Conservation (phyloP, 306 rosid genomes). For the Notholithocarpus densiflorus region DNA sequence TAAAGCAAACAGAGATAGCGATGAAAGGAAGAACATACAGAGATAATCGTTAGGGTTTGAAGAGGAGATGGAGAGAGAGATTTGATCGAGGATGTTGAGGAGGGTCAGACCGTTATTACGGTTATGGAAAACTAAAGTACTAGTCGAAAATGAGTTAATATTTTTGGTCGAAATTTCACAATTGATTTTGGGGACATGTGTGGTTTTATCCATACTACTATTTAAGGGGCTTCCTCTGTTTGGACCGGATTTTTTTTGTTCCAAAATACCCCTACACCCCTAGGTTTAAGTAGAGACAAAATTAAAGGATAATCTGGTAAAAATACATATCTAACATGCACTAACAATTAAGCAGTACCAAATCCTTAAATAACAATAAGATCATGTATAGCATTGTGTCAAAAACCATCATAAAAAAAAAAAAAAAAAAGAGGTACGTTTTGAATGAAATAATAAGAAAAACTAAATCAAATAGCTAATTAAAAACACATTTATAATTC, state of each 20-base stretch:
- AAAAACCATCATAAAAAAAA: background rate
- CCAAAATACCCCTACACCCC: no score
- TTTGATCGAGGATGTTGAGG: conserved; percentile 4
- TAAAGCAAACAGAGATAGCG: background rate
- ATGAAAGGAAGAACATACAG: background rate
- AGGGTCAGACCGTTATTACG: conserved; percentile 19
- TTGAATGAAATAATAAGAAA: background rate
- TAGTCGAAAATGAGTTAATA: no score
- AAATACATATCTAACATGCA: no score
- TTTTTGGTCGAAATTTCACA: no score
- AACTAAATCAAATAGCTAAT: background rate
- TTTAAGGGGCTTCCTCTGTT: no score
- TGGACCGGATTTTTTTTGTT: no score
- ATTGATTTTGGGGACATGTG: no score
- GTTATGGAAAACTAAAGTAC: background rate
- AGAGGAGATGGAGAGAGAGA: background rate
- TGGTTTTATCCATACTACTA: no score
- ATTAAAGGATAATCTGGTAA: no score
- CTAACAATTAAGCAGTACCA: no score
- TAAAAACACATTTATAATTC: background rate
- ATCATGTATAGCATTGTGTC: background rate
- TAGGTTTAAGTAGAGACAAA: no score
- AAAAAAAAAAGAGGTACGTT: background rate
- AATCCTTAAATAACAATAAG: no score
- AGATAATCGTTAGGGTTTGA: background rate